Percentiles rank a stretch among this genome's conserved stretches.
These are phyloP conservation scores for Geotrichum bryndzae DNA, from an alignment of 1,139 yeast species.

Conservation along the genomic window DNA sequence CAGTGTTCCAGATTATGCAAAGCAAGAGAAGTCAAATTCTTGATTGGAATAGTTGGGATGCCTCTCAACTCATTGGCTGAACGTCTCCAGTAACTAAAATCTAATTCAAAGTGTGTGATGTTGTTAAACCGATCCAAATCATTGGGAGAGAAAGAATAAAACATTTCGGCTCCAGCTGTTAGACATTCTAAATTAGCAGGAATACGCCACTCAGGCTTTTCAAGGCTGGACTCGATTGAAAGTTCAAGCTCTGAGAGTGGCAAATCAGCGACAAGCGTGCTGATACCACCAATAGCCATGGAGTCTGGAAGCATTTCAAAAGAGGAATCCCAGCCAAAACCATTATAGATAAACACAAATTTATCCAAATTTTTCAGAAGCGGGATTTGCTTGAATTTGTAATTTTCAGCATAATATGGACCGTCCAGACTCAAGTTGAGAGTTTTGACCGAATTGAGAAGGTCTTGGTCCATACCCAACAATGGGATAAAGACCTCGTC, in stretches of 20 bases:
- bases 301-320: neutral
- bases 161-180: slow-evolving; percentile 1
- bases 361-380: neutral
- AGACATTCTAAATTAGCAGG: slow-evolving; percentile 4
- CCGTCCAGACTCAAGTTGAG: neutral
- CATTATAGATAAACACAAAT: neutral
- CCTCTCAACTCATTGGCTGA: neutral
- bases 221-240: neutral
- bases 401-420: neutral
- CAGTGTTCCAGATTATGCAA: neutral
- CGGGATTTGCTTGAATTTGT: neutral
- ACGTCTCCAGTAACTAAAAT: neutral
- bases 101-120: slow-evolving; percentile 3
- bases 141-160: neutral
- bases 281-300: neutral
- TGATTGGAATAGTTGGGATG: neutral
- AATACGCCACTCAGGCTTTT: neutral
- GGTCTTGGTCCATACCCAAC: neutral
- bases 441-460: neutral
- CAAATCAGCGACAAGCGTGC: neutral
- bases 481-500: neutral
- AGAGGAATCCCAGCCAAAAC: slow-evolving; percentile 5
- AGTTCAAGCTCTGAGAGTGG: slow-evolving; percentile 1
- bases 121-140: neutral
- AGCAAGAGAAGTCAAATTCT: slow-evolving; percentile 1